A percentile compares a stretch with the other conserved stretches of the same genome.
These are phyloP conservation scores for Sanghuangporus weigelae DNA, from an alignment of 1,284 basidiomycete species.

Conservation along the genomic window DNA sequence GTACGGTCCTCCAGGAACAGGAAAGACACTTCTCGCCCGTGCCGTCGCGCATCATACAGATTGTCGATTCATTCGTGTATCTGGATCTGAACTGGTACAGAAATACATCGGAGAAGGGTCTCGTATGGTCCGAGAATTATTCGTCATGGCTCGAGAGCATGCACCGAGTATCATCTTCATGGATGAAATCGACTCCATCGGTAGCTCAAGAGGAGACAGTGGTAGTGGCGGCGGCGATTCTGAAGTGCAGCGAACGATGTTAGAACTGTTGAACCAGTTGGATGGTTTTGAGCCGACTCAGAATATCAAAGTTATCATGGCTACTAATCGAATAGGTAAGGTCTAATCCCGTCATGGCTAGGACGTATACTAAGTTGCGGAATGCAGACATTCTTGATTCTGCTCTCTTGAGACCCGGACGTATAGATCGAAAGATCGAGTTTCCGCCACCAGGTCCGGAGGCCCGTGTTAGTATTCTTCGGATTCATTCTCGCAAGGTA, in stretches of 20 bases:
- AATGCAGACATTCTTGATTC: constrained; percentile 89
- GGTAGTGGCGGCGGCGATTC: constrained; percentile 90
- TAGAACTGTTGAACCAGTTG: constrained; percentile 94
- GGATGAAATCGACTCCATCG: constrained; percentile 99
- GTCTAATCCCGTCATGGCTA: constrained; percentile 6
- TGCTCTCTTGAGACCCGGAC: constrained; percentile 90
- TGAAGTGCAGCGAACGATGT: constrained; percentile 97
- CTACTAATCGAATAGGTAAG: constrained; percentile 92
- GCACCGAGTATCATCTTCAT: constrained; percentile 99
- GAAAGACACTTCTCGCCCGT: constrained; percentile 90
- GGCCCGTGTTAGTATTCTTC: constrained; percentile 92
- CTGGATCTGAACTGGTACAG: constrained; percentile 93
- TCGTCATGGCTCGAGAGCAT: constrained; percentile 98
- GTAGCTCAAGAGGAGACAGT: constrained; percentile 87
- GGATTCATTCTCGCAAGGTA: constrained; percentile 95
- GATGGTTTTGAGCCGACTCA: constrained; percentile 98
- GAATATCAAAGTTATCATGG: constrained; percentile 99
- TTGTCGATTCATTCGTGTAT: constrained; percentile 97
- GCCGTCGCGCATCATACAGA: constrained; percentile 98
- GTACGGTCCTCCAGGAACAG: constrained; percentile 96
- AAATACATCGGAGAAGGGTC: constrained; percentile 99
- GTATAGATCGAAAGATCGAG: constrained; percentile 98
- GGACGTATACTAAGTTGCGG: background rate
- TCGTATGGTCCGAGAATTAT: constrained; percentile 94
- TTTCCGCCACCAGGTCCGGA: constrained; percentile 98